A percentile compares a stretch with the other conserved stretches of the same genome.
Conservation (phyloP, 352 stramenopile species). For the Phytophthora ramorum region DNA sequence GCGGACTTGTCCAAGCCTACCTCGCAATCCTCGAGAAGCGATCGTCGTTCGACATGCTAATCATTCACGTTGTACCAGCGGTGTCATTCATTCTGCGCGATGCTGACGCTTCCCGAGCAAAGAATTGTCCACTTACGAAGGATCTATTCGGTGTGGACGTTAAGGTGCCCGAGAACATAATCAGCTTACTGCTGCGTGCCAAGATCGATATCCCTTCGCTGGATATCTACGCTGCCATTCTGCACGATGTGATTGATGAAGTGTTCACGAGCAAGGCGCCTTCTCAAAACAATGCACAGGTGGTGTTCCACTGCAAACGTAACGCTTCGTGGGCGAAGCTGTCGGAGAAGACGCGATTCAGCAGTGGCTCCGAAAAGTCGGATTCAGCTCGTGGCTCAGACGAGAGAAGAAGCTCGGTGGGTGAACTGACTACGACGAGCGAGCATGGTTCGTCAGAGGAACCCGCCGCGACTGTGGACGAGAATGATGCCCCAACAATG, state of each 20-base stretch:
- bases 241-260: slow-evolving; percentile 83
- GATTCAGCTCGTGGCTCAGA: slow-evolving; percentile 45
- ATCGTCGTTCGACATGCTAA: slow-evolving; percentile 84
- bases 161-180: slow-evolving; percentile 56
- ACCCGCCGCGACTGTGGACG: slow-evolving; percentile 6
- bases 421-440: slow-evolving; percentile 21
- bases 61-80: slow-evolving; percentile 85
- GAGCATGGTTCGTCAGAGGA: slow-evolving; percentile 28
- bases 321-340: slow-evolving; percentile 70
- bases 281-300: slow-evolving; percentile 73
- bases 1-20: slow-evolving; percentile 71
- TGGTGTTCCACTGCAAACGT: slow-evolving; percentile 77
- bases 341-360: slow-evolving; percentile 49
- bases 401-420: slow-evolving; percentile 41
- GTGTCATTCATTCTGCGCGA: slow-evolving; percentile 85
- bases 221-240: slow-evolving; percentile 76
- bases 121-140: slow-evolving; percentile 77
- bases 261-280: slow-evolving; percentile 65
- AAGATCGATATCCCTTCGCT: slow-evolving; percentile 72
- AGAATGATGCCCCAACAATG: background rate
- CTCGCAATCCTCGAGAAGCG: slow-evolving; percentile 67
- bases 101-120: slow-evolving; percentile 60
- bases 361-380: slow-evolving; percentile 41
- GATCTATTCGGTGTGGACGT: slow-evolving; percentile 70
- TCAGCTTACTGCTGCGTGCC: slow-evolving; percentile 63